Percentiles rank a stretch among this genome's conserved stretches.
phyloP scores from a whole-genome alignment of 345 rosid genomes.

The Salix brachista region DNA sequence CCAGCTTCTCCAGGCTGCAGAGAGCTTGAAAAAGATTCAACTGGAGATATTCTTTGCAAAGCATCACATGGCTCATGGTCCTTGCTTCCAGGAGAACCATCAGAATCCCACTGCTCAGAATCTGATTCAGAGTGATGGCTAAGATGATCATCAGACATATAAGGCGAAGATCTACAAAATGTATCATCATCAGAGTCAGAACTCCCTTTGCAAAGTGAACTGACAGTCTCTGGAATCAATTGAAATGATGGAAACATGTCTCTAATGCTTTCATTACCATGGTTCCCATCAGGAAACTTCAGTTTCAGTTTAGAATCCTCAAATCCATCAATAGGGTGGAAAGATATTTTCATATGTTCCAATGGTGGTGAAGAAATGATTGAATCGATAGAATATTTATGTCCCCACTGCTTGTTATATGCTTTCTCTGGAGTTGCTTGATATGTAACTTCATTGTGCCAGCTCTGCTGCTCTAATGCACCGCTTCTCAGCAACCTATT shows the following conservation, averaged over 20 bases:
- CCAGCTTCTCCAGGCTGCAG: conserved; percentile 23
- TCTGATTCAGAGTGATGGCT: conserved; percentile 58
- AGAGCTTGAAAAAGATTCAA: conserved; percentile 41
- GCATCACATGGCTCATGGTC: conserved; percentile 46
- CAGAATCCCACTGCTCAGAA: conserved; percentile 87
- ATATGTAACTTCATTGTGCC: conserved; percentile 20
- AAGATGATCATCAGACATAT: conserved; percentile 60
- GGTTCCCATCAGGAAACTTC: conserved; percentile 55
- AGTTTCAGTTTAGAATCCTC: conserved; percentile 66
- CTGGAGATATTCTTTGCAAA: conserved; percentile 30
- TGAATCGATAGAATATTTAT: conserved; percentile 38
- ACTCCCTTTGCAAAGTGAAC: conserved; percentile 30
- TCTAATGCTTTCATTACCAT: conserved; percentile 30
- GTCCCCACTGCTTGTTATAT: conserved; percentile 35
- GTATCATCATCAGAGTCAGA: conserved; percentile 79
- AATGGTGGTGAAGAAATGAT: conserved; percentile 80
- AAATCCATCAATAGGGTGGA: conserved; percentile 57
- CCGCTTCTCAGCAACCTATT: conserved; percentile 29
- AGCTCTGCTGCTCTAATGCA: conserved; percentile 32
- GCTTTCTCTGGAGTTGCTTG: conserved; percentile 23
- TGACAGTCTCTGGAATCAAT: conserved; percentile 66
- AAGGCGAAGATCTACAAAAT: conserved; percentile 76
- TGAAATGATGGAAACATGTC: conserved; percentile 80
- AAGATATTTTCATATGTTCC: conserved; percentile 85
- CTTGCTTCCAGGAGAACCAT: conserved; percentile 41